Conservation (phyloP, 805 yeast genomes). For the Metschnikowia proteae region DNA sequence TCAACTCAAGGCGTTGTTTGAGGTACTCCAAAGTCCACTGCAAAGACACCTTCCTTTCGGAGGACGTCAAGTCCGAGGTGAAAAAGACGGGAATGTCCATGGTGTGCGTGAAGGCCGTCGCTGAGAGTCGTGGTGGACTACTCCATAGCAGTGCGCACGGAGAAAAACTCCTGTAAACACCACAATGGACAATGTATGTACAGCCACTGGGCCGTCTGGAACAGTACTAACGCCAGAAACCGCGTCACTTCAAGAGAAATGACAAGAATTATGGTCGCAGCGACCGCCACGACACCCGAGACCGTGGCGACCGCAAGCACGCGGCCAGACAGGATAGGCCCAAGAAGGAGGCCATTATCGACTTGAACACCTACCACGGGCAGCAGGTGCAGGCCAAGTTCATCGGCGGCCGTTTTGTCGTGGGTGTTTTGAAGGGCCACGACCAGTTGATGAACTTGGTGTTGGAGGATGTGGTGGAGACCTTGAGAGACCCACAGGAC, state of each 20-base stretch:
- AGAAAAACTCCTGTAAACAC: neutral
- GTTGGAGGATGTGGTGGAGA: slow-evolving; percentile 67
- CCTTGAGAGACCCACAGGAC: slow-evolving; percentile 63
- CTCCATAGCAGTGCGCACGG: neutral
- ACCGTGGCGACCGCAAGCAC: slow-evolving; percentile 11
- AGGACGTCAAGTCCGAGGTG: slow-evolving; percentile 62
- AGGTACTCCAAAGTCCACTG: slow-evolving; percentile 57
- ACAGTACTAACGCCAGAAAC: slow-evolving; percentile 13
- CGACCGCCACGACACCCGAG: slow-evolving; percentile 10
- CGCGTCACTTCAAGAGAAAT: slow-evolving; percentile 13
- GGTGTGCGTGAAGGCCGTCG: neutral
- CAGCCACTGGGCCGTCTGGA: neutral
- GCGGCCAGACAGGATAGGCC: slow-evolving; percentile 55
- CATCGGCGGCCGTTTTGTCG: slow-evolving; percentile 81
- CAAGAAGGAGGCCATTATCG: slow-evolving; percentile 84
- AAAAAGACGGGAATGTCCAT: slow-evolving; percentile 51
- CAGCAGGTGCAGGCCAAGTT: slow-evolving; percentile 71
- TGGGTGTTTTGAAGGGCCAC: slow-evolving; percentile 78
- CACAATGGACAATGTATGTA: slow-evolving; percentile 19
- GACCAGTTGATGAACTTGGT: slow-evolving; percentile 80
- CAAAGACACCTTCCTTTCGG: slow-evolving; percentile 63
- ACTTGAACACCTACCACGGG: slow-evolving; percentile 73
- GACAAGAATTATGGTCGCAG: slow-evolving; percentile 5
- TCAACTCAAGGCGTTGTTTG: slow-evolving; percentile 53
- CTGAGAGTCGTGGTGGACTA: too few relatives aligned